Conservation (phyloP, 371 early-diverging fungal species). For the Mortierella sp. region DNA sequence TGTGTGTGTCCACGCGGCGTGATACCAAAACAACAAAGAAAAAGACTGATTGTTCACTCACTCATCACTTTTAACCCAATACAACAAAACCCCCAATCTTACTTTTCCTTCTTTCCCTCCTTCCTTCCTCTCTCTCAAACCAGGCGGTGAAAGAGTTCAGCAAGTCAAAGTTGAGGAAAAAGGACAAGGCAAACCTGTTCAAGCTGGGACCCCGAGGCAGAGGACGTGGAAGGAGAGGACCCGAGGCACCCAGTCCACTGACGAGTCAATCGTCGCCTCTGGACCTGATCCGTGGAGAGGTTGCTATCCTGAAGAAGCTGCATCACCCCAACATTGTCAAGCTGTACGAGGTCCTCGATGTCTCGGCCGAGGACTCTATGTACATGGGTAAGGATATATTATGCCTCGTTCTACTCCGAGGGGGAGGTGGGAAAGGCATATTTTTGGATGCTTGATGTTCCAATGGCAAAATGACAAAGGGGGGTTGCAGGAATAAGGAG, state of each 20-base stretch:
- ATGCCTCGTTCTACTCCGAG: not conserved
- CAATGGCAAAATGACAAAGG: not conserved
- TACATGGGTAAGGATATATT: slow-evolving; percentile 74
- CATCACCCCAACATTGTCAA: slow-evolving; percentile 90
- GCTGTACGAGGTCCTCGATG: slow-evolving; percentile 94
- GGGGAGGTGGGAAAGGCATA: too few species aligned
- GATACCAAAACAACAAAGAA: not conserved
- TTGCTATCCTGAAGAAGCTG: slow-evolving; percentile 95
- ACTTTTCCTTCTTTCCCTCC: not conserved
- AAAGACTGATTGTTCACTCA: too few species aligned
- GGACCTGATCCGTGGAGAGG: slow-evolving; percentile 89
- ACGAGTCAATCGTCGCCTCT: slow-evolving; percentile 72
- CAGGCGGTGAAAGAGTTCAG: slow-evolving; percentile 95
- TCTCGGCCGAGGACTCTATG: slow-evolving; percentile 82
- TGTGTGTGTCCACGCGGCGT: too few species aligned
- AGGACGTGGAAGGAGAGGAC: slow-evolving; percentile 49
- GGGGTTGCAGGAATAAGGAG: not conserved
- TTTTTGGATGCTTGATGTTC: too few species aligned
- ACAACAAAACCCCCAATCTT: not conserved
- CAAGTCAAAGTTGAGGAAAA: slow-evolving; percentile 83
- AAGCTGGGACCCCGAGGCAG: slow-evolving; percentile 62
- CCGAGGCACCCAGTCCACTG: not conserved
- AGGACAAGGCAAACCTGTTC: slow-evolving; percentile 73
- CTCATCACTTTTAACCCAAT: too few species aligned
- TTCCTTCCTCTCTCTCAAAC: not conserved